Base-by-base conservation (phyloP, 352 stramenopile genomes). In the Globisporangium paroecandrum region DNA sequence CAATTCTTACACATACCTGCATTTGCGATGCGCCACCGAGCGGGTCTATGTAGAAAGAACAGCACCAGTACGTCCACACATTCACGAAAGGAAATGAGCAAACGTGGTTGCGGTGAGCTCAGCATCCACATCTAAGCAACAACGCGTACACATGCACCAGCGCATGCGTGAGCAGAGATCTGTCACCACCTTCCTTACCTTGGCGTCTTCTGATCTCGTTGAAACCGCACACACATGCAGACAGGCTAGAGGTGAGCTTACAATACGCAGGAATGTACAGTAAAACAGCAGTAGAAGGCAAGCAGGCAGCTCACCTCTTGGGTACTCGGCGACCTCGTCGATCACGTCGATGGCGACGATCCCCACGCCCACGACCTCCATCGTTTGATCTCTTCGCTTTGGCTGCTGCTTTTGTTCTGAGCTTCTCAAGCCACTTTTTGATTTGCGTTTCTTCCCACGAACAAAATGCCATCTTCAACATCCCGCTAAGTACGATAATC, bases 341-440 rank as follows among this genome's bases (percentile, higher is more conserved):
- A 91, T 78, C 29, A 93, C 72, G 69, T 93, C 83, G 62, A 93
- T 82, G 38, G 85, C 79, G 32, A 77, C 83, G 71, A 89, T 93
- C n/a, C 85, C 85, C 47, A 91, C 79, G 20, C 71, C 83, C 9
- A 93, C 73, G 43, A 91, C 63, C 62, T 89, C 79, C n/a, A 41
- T 56, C 77, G 87, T 85, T 3, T 47, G 41, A 22, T 24, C 22
- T 4, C 32, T 20, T 34, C 6, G 34, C 34, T n/a, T 27, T 27
- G 4, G 25, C 12, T 25, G 58, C 36, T 18, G 38, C 13, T 47
- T 20, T 43, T 43, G 4, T 47, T 47, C 13, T 5, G 6, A 18
- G n/a, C 15, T 8, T 22, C 8, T 22, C 41, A 49, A 49, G 41
- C 41, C 15, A 49, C 41, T 22, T 49, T 2, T 32, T 32, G 13